These are phyloP conservation scores for Picea abies DNA, from an alignment of 83 land plant genomes.

Conservation along the genomic window DNA sequence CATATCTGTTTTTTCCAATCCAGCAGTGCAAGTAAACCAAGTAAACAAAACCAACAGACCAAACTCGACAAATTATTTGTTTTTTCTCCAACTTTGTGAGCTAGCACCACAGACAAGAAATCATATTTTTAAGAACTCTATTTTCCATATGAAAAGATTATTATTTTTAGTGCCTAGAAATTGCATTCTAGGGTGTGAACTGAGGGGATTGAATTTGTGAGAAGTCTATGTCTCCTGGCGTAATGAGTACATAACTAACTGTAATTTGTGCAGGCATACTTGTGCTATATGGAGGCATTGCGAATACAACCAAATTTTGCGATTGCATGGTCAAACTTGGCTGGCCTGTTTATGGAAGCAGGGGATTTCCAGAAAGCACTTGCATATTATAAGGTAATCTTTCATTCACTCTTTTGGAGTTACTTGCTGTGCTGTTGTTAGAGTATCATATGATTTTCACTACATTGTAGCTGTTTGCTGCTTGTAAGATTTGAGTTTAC, in stretches of 20 bases:
- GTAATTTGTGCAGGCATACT: conserved; percentile 67
- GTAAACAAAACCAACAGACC: too few relatives aligned
- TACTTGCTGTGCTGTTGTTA: background rate
- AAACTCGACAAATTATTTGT: too few relatives aligned
- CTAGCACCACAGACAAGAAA: too few relatives aligned
- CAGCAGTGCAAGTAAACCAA: too few relatives aligned
- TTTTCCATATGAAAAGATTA: too few relatives aligned
- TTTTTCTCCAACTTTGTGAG: too few relatives aligned
- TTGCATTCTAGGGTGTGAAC: too few relatives aligned
- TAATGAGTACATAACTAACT: background rate
- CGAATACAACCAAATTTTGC: conserved; percentile 91
- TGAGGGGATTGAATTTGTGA: background rate
- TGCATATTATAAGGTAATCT: conserved; percentile 78
- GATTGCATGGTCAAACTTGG: conserved; percentile 99
- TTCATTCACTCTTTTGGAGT: background rate
- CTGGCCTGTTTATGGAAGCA: conserved; percentile 91
- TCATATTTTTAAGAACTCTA: too few relatives aligned
- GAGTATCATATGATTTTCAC: background rate
- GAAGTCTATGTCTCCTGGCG: background rate
- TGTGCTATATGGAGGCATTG: conserved; percentile 89
- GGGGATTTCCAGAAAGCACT: conserved; percentile 89
- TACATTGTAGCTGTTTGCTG: background rate
- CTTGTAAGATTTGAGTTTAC: background rate
- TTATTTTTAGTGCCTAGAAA: too few relatives aligned
- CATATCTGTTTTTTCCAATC: too few relatives aligned